These are phyloP conservation scores for Ottelia alismoides DNA, from an alignment of 106 monocot species.

Conservation along the genomic window DNA sequence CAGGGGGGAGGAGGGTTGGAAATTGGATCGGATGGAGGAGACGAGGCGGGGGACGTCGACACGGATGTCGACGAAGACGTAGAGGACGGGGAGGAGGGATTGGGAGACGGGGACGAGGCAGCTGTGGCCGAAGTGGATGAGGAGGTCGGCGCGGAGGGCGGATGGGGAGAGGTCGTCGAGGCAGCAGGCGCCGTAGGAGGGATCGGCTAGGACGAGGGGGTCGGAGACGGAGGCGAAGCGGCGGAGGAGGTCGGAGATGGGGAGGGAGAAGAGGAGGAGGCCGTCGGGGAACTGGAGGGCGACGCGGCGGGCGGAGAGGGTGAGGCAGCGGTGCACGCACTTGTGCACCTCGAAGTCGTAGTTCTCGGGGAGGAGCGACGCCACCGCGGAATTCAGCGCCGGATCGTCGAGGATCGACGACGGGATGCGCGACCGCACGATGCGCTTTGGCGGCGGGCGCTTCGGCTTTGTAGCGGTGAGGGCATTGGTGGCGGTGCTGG, in stretches of 20 bases:
- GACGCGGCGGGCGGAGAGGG: constrained; percentile 43
- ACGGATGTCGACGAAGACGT: constrained; percentile 82
- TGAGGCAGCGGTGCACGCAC: constrained; percentile 65
- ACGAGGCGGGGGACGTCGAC: constrained; percentile 43
- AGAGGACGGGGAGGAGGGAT: constrained; percentile 56
- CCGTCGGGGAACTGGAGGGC: constrained; percentile 96
- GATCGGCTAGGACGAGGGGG: constrained; percentile 79
- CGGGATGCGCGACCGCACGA: constrained; percentile 66
- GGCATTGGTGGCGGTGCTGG: neutral
- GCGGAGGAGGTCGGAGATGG: constrained; percentile 73
- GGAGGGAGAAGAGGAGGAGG: constrained; percentile 88
- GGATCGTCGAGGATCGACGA: constrained; percentile 54
- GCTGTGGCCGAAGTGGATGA: constrained; percentile 93
- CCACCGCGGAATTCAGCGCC: constrained; percentile 55
- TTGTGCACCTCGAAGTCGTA: constrained; percentile 99
- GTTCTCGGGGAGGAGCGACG: constrained; percentile 70
- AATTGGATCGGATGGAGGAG: constrained; percentile 25
- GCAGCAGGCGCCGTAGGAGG: constrained; percentile 97
- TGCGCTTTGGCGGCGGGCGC: constrained; percentile 46
- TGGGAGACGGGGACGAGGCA: constrained; percentile 84
- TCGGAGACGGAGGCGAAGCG: constrained; percentile 23
- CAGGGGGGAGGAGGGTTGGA: constrained; percentile 17
- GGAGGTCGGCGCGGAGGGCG: constrained; percentile 59
- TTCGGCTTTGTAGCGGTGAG: neutral
- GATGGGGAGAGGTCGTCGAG: constrained; percentile 66